These are phyloP conservation scores for Calocybe indica DNA, from an alignment of 768 basidiomycete genomes.

Conservation along the genomic window DNA sequence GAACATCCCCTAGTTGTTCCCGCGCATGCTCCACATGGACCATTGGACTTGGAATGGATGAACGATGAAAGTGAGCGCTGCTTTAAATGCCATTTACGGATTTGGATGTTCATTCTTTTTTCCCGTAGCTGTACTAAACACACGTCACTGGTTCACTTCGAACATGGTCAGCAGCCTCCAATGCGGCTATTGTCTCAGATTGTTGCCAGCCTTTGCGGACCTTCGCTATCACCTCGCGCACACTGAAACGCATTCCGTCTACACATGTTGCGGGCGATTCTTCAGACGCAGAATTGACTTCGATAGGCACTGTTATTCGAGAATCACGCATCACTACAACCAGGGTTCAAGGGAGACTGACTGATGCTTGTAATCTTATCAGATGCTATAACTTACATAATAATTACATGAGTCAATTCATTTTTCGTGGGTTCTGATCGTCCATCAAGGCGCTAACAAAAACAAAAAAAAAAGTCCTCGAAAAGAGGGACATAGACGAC, in stretches of 20 bases:
- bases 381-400: too few relatives aligned
- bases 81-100: background rate
- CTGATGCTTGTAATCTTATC: too few relatives aligned
- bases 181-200: slow-evolving; percentile 19
- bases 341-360: too few relatives aligned
- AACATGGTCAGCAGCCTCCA: slow-evolving; percentile 16
- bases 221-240: slow-evolving; percentile 16
- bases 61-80: slow-evolving; percentile 12
- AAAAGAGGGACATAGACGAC: too few relatives aligned
- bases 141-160: slow-evolving; percentile 16
- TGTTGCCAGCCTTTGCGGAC: slow-evolving; percentile 17
- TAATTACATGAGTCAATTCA: too few relatives aligned
- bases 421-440: too few relatives aligned
- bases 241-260: slow-evolving; percentile 17
- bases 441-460: too few relatives aligned
- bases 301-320: slow-evolving; percentile 9
- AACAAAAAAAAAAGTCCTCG: too few relatives aligned
- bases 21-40: background rate
- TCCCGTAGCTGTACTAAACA: slow-evolving; percentile 8
- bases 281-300: slow-evolving; percentile 15
- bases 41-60: slow-evolving; percentile 10
- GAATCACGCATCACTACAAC: too few relatives aligned
- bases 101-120: background rate
- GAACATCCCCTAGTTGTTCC: background rate
- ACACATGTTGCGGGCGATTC: slow-evolving; percentile 19